Base-by-base conservation (phyloP, 192 early-diverging fungal species). In the Backusella tuberculispora region DNA sequence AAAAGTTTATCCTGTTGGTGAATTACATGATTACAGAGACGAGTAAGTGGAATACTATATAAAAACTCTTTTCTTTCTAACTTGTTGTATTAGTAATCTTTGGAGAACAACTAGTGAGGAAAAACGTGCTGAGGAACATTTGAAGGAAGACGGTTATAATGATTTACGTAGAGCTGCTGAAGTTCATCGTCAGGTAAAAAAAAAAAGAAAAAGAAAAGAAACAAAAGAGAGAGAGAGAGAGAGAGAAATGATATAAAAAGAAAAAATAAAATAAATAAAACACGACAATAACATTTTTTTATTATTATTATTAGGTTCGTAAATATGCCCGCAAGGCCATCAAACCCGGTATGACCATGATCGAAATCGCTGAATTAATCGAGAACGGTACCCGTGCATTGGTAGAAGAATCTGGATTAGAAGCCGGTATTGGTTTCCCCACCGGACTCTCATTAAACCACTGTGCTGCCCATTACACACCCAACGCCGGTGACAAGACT, bases 391-490 rank as follows among this genome's bases (percentile, higher is more conserved):
- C 94, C 4, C 89, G 97, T n/a, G 87, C 87, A 17, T 83, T 98
- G 60, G 85, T 97, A 38, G 92, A 97, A 78, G 97, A 85, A n/a
- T 89, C 92, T 34, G 96, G 95, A 2, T 76, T 97, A 38, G 92
- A 92, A 75, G 80, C 94, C 5, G 92, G 96, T 4, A 95, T 98
- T 70, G 98, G 94, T 9, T 99, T 99, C 81, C 98, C 98, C 13
- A 98, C 96, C 6, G 98, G 98, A 24, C 86, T 88, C 67, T 98
- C 96, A 1, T 74, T 98, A 37, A 98, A 99, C 79, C 89, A 98
- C 76, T 94, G 93, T 73, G 98, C 98, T 9, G 98, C 98, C 12
- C 98, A 99, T 76, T 99, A 93, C 74, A 98, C 98, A 26, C 98
- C 98, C 2, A 99, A 98, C 78, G 88, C 93, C n/a, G 97, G 98